Evolutionary conservation across 106 monocot genomes (phyloP).

Genomic region (Dioscorea dumetorum): DNA sequence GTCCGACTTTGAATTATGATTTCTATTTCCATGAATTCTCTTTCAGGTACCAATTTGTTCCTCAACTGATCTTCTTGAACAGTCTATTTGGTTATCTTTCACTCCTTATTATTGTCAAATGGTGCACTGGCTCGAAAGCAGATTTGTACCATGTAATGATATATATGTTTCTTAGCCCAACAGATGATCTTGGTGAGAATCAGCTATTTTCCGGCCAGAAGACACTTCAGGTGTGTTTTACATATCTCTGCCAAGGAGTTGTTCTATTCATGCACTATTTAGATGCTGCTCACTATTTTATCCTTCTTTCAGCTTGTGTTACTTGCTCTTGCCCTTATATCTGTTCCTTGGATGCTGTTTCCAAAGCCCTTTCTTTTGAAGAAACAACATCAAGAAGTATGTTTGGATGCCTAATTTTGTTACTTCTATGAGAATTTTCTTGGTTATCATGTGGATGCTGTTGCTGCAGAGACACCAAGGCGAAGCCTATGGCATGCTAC

Average conservation of each 20-base stretch:
- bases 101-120: constrained; percentile 84
- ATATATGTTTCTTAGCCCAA: constrained; percentile 99
- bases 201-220: constrained; percentile 92
- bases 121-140: constrained; percentile 89
- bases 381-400: constrained; percentile 43
- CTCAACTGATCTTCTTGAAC: constrained; percentile 94
- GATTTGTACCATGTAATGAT: constrained; percentile 99
- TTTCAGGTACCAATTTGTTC: constrained; percentile 84
- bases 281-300: not conserved
- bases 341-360: constrained; percentile 86
- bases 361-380: constrained; percentile 71
- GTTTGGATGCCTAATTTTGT: not conserved
- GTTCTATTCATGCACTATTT: too few species aligned
- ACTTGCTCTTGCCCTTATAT: constrained; percentile 70
- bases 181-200: constrained; percentile 96
- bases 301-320: constrained; percentile 64
- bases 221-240: constrained; percentile 53
- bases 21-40: not conserved
- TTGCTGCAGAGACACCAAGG: constrained; percentile 81
- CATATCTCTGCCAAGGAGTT: too few species aligned
- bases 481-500: constrained; percentile 61
- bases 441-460: not conserved
- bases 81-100: constrained; percentile 96
- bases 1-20: not conserved
- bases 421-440: not conserved